A percentile compares a stretch with the other conserved stretches of the same genome.
Evolutionary conservation across 1,139 yeast species (phyloP).

Genomic region (Yamadazyma conglobata): DNA sequence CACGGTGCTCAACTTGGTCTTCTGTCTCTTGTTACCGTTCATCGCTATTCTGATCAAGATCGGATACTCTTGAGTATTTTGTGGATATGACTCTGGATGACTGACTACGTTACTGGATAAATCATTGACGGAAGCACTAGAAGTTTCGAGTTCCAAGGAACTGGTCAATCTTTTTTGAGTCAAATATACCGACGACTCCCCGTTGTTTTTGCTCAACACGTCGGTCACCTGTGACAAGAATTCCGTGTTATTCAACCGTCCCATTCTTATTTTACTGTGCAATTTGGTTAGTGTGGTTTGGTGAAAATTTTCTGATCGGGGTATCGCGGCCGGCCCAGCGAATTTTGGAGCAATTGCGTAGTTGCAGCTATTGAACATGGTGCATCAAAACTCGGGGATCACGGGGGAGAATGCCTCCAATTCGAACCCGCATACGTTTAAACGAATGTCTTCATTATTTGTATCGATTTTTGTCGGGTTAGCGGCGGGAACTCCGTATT

Average conservation of each 20-base stretch:
- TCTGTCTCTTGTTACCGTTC: conserved; percentile 34
- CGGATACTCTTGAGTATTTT: conserved; percentile 34
- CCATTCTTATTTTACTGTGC: too few relatives aligned
- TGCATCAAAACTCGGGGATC: too few relatives aligned
- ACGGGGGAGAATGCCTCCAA: too few relatives aligned
- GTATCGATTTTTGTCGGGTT: conserved; percentile 32
- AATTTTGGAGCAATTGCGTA: too few relatives aligned
- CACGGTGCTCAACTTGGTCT: conserved; percentile 59
- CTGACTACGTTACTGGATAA: conserved; percentile 37
- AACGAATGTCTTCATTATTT: conserved; percentile 16
- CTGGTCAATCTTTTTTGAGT: conserved; percentile 41
- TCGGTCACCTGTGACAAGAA: conserved; percentile 32
- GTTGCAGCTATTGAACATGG: too few relatives aligned
- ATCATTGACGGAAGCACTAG: conserved; percentile 19
- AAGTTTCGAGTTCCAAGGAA: conserved; percentile 21
- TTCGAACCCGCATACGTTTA: conserved; percentile 3
- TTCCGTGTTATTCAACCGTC: conserved; percentile 37
- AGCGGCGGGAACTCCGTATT: conserved; percentile 67
- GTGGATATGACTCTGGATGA: conserved; percentile 11
- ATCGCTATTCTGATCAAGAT: conserved; percentile 54
- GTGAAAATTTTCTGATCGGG: conserved; percentile 5
- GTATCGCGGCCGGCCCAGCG: too few relatives aligned
- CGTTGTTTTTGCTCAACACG: conserved; percentile 29
- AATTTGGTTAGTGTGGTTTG: not conserved
- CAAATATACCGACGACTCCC: conserved; percentile 40